phyloP scores from a whole-genome alignment of 352 stramenopile genomes.

The Phytophthora ohioensis region DNA sequence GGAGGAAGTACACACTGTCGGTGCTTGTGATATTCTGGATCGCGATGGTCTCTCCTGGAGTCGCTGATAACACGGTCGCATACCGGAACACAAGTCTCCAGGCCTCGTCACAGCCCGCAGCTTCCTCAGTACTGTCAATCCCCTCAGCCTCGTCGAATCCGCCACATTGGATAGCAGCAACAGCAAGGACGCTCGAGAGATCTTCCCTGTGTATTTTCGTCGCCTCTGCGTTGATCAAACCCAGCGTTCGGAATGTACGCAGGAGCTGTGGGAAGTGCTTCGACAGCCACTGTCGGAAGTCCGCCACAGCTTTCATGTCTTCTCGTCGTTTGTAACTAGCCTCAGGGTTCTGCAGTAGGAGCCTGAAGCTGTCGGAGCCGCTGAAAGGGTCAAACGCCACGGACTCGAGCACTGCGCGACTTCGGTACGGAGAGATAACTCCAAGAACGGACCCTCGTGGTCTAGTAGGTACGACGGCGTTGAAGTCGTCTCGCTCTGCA shows the following conservation, averaged over 20 bases:
- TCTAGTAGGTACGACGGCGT: not conserved
- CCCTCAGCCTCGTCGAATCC: slow-evolving; percentile 13
- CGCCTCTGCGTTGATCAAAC: slow-evolving; percentile 10
- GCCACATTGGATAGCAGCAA: slow-evolving; percentile 8
- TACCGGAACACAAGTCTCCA: slow-evolving; percentile 31
- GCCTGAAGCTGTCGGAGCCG: slow-evolving; percentile 36
- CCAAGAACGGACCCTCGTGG: not conserved
- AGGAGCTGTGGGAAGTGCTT: slow-evolving; percentile 48
- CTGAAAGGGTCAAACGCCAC: slow-evolving; percentile 61
- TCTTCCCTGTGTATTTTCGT: not conserved
- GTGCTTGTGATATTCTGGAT: slow-evolving; percentile 14
- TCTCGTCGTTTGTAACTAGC: slow-evolving; percentile 21
- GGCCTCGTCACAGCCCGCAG: slow-evolving; percentile 10
- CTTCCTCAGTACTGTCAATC: not conserved
- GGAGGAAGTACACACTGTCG: slow-evolving; percentile 32
- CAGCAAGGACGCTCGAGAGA: too few species aligned
- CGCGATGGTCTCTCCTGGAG: slow-evolving; percentile 20
- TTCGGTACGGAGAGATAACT: not conserved
- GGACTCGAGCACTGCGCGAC: slow-evolving; percentile 29
- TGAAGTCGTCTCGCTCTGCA: slow-evolving; percentile 7
- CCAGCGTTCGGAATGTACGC: slow-evolving; percentile 14
- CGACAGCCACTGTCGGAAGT: slow-evolving; percentile 47
- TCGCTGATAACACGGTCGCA: slow-evolving; percentile 24
- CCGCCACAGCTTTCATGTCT: slow-evolving; percentile 24
- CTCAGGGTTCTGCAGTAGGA: slow-evolving; percentile 40